Conservation (phyloP, 768 basidiomycete species). For the Mycena polygramma region DNA sequence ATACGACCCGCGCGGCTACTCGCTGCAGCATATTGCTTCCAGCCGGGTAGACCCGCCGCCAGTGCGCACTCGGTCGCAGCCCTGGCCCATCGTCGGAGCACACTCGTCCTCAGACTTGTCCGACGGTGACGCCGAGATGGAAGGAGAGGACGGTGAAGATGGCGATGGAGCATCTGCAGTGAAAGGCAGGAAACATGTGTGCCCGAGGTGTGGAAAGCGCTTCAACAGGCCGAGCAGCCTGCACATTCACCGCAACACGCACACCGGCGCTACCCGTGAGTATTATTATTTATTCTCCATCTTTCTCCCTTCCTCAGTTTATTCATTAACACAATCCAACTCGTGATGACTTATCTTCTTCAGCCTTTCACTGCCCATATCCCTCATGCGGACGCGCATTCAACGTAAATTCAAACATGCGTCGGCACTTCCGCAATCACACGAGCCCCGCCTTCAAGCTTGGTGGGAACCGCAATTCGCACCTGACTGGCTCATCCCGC, state of each 20-base stretch:
- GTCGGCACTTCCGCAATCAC: too few relatives aligned
- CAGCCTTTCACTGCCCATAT: too few relatives aligned
- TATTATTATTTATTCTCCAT: too few relatives aligned
- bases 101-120: constrained; percentile 9
- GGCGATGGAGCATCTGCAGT: constrained; percentile 36
- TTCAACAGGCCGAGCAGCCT: constrained; percentile 80
- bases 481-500: too few relatives aligned
- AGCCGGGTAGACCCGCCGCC: not conserved
- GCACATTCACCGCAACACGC: constrained; percentile 75
- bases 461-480: too few relatives aligned
- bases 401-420: too few relatives aligned
- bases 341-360: too few relatives aligned
- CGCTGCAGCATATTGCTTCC: constrained; percentile 19
- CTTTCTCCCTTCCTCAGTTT: too few relatives aligned
- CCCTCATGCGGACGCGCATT: too few relatives aligned
- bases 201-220: constrained; percentile 68
- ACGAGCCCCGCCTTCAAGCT: too few relatives aligned
- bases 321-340: too few relatives aligned
- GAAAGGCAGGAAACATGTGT: constrained; percentile 64
- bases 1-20: not conserved
- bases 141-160: constrained; percentile 37
- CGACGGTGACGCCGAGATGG: constrained; percentile 40
- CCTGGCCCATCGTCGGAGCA: not conserved
- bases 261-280: constrained; percentile 78
- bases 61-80: not conserved